phyloP scores from a whole-genome alignment of 768 basidiomycete species.

The Ephemerocybe angulata region DNA sequence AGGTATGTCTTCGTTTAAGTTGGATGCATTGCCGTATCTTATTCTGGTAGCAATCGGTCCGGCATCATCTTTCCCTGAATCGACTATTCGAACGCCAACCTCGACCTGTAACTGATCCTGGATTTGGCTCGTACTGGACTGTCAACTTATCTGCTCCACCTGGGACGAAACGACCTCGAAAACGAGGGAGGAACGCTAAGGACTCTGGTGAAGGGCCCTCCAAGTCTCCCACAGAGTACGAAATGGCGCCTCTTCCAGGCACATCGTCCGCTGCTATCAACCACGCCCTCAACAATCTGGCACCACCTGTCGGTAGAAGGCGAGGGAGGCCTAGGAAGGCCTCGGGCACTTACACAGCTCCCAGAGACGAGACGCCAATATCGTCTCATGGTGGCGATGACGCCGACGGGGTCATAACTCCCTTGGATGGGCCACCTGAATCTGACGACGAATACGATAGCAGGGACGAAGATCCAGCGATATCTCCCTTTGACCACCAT shows the following conservation, averaged over 20 bases:
- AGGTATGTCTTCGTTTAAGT: conserved; percentile 43
- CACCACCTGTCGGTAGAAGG: conserved; percentile 27
- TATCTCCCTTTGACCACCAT: conserved; percentile 38
- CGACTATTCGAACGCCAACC: conserved; percentile 79
- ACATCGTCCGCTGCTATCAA: not conserved
- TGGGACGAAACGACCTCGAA: conserved; percentile 81
- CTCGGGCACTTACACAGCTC: conserved; percentile 1
- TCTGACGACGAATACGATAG: conserved; percentile 63
- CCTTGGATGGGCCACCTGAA: conserved; percentile 7
- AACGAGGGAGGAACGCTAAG: conserved; percentile 65
- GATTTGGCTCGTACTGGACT: conserved; percentile 87
- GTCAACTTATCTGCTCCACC: conserved; percentile 84
- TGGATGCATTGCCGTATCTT: conserved; percentile 11
- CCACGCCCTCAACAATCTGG: not conserved
- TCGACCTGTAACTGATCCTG: conserved; percentile 79
- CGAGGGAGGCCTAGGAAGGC: conserved; percentile 39
- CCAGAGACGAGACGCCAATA: conserved; percentile 2
- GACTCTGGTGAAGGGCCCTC: conserved; percentile 17
- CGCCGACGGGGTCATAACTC: conserved; percentile 34
- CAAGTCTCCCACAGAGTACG: not conserved
- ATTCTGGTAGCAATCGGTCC: conserved; percentile 70
- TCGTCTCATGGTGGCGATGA: conserved; percentile 36
- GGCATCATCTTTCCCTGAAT: conserved; percentile 81
- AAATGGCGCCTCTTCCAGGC: not conserved
- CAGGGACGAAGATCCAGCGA: conserved; percentile 57